Evolutionary conservation across 164 flowering plant genomes (phyloP), one percentile per base, ranked within the genome.

Genomic region (Vitis labrusca): DNA sequence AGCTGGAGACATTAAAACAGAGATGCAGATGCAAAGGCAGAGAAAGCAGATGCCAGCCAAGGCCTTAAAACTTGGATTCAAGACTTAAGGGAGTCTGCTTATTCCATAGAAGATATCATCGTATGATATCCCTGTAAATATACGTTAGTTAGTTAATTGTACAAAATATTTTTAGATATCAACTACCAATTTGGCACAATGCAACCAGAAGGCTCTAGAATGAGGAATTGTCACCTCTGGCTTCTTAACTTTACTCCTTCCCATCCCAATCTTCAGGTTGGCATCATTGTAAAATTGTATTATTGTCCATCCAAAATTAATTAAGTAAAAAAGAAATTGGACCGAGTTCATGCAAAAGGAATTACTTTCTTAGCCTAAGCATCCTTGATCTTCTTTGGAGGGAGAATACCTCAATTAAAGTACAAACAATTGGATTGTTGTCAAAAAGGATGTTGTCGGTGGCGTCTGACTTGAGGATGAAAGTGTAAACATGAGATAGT

Each of bases 251-350:
- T 75, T 76, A 91, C 72, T 93, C 98, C 69, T 86, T 86, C 71
- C 91, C 98, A 76, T 91, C 98, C 98, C 98, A 93, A 73, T 93
- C 96, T 76, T 91, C 98, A 32, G 98, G 98, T 97, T 93, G 86
- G 58, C 15, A 76, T 7, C 59, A 77, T 47, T 47, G 49, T 27
- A 23, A 12, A 51, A 15, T 49, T 37, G 9, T 16, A 55, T 14
- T 12, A 47, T 30, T 11, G 30, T 61, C 50, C 5, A 9, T 10
- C 0, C 58, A 58, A 37, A 23, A 23, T 23, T 23, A 23, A 23
- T 23, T 19, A 19, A 19, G 19, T 19, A 19, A n/a, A 54, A 71
- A 63, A 58, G 10, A 53, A 65, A 29, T 17, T 17, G 17, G 17
- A 17, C 17, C 17, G 17, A 17, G 17, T 17, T 17, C 17, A 17